Percentiles rank a stretch among this genome's conserved stretches.
Evolutionary conservation across 495 filamentous ascomycete species (phyloP).

Genomic region (Daldinia childiae): DNA sequence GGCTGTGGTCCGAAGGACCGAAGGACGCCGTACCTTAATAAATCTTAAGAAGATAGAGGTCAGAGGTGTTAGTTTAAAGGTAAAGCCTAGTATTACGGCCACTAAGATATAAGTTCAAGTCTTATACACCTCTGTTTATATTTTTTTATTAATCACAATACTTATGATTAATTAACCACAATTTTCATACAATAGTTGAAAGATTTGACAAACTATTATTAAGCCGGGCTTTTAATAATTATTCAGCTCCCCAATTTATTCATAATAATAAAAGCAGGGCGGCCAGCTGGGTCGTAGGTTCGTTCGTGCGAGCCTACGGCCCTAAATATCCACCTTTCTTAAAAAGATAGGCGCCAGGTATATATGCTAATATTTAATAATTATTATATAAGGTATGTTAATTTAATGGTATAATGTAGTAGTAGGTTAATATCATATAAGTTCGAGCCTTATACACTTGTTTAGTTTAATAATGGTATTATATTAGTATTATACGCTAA

Average conservation of each 20-base stretch:
- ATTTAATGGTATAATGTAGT: neutral
- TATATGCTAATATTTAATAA: neutral
- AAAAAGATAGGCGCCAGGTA: neutral
- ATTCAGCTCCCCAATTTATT: no score
- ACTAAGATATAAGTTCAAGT: constrained; percentile 25
- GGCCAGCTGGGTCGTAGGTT: no score
- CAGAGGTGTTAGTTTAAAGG: constrained; percentile 26
- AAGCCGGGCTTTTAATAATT: no score
- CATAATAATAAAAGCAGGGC: no score
- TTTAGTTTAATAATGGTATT: neutral
- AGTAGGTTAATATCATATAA: neutral
- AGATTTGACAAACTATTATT: no score
- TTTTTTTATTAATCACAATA: neutral
- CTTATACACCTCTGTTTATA: constrained; percentile 18
- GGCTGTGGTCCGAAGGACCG: neutral
- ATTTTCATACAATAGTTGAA: no score
- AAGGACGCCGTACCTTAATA: neutral
- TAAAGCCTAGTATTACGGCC: constrained; percentile 24
- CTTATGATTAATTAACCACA: no score
- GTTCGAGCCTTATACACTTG: constrained; percentile 1
- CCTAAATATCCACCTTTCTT: no score
- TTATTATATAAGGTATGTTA: constrained; percentile 3
- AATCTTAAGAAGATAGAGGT: constrained; percentile 4
- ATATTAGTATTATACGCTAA: no score
- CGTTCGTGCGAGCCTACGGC: no score